Evolutionary conservation across 176 grass and related monocot species (phyloP).

Genomic region (Bolboschoenus planiculmis): DNA sequence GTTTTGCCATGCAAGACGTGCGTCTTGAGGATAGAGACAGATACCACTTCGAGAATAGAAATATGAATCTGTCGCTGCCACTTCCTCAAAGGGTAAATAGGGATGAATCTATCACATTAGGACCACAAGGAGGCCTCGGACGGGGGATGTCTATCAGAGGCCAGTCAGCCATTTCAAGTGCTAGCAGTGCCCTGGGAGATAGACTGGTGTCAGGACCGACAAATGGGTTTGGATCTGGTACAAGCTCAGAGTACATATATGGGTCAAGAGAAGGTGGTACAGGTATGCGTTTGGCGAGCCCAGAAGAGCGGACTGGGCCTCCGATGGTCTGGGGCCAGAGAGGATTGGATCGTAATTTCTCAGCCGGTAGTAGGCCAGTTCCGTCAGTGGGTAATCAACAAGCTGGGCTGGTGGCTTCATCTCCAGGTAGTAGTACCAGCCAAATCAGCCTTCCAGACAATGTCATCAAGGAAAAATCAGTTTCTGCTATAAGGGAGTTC

Average conservation of each 20-base stretch:
- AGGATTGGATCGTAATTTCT: slow-evolving; percentile 20
- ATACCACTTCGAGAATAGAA: slow-evolving; percentile 55
- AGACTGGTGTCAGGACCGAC: slow-evolving; percentile 40
- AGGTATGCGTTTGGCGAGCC: slow-evolving; percentile 17
- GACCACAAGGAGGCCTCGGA: slow-evolving; percentile 86
- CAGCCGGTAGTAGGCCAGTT: slow-evolving; percentile 38
- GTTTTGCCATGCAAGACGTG: slow-evolving; percentile 56
- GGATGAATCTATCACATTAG: slow-evolving; percentile 62
- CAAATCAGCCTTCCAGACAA: slow-evolving; percentile 34
- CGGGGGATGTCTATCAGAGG: slow-evolving; percentile 78
- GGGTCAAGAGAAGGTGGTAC: slow-evolving; percentile 17
- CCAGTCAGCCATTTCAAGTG: slow-evolving; percentile 47
- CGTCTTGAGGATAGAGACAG: slow-evolving; percentile 48
- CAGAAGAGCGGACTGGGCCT: slow-evolving; percentile 14
- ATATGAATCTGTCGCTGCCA: slow-evolving; percentile 34
- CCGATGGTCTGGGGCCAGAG: background rate
- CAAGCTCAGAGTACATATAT: slow-evolving; percentile 25
- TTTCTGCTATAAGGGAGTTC: slow-evolving; percentile 75
- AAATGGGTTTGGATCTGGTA: slow-evolving; percentile 26
- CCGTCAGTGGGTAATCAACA: slow-evolving; percentile 30
- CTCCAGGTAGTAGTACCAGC: slow-evolving; percentile 44
- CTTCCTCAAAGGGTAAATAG: slow-evolving; percentile 57
- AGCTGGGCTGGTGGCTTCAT: slow-evolving; percentile 35
- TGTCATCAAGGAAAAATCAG: slow-evolving; percentile 65
- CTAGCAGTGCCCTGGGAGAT: slow-evolving; percentile 38